Percentiles rank a stretch among this genome's conserved stretches.
Conservation (phyloP, 768 basidiomycete genomes). For the Kwoniella sp. region DNA sequence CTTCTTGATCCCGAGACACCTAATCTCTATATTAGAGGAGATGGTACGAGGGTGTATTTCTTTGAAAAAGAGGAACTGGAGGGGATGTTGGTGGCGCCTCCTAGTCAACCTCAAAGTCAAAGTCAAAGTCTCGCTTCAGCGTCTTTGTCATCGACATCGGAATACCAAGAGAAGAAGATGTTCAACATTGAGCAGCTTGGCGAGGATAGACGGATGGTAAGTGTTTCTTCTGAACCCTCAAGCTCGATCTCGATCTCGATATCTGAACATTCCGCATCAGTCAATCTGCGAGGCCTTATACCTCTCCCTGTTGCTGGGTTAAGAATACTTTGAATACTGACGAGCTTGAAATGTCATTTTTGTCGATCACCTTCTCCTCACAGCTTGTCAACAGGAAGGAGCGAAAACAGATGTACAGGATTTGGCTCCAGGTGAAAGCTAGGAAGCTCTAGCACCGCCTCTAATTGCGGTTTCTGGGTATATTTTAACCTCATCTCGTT, state of each 20-base stretch:
- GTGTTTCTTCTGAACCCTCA: slow-evolving; percentile 16
- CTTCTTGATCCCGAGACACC: slow-evolving; percentile 71
- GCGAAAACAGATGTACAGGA: slow-evolving; percentile 92
- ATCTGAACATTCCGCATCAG: too few species aligned
- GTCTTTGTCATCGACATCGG: neutral
- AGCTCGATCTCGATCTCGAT: neutral
- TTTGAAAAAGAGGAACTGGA: slow-evolving; percentile 59
- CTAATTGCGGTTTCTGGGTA: neutral
- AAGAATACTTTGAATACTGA: too few species aligned
- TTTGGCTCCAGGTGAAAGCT: slow-evolving; percentile 56
- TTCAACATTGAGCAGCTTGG: slow-evolving; percentile 84
- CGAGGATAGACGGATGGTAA: slow-evolving; percentile 74
- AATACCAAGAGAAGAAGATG: slow-evolving; percentile 51
- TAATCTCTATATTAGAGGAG: slow-evolving; percentile 93
- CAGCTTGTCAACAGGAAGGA: slow-evolving; percentile 85
- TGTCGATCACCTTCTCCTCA: neutral
- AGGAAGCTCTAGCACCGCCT: slow-evolving; percentile 37
- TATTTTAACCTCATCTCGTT: neutral
- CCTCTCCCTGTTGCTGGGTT: too few species aligned
- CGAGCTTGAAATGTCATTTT: neutral
- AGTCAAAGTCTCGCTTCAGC: too few species aligned
- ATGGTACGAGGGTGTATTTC: slow-evolving; percentile 96
- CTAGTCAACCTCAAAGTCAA: too few species aligned
- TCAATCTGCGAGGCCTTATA: too few species aligned
- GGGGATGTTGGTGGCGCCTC: slow-evolving; percentile 20